Evolutionary conservation across 31 red algal species (phyloP), one percentile per base, ranked within the genome.

Genomic region (Asparagopsis taxiformis): DNA sequence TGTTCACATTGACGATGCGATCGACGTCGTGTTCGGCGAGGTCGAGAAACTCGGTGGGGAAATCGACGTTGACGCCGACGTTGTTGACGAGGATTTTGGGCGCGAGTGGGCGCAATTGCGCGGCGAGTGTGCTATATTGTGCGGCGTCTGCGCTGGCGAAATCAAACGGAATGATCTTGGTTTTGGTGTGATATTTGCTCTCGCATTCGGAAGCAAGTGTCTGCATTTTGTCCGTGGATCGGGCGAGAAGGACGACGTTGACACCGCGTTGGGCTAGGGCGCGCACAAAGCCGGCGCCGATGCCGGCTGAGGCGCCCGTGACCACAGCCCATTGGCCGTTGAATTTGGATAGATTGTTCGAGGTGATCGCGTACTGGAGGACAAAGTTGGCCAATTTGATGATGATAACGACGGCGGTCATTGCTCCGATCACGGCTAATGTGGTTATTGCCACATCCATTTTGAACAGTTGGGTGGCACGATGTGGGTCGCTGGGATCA

Each of bases 41-140:
- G 36, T 98, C 90, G 13, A 98, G 5, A 77, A 98, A 93, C n/a
- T 89, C 84, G 2, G 94, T 98, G 39, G 94, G 94, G 29, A 90
- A 77, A 39, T 74, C 67, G 3, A 98, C 71, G 50, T 93, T 98
- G 26, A 98, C 90, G 61, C 94, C 94, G 17, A 93, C 94, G 67
- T 98, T 98, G 62, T 97, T 97, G 24, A 97, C 49, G 16, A 97
- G 64, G 31, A 97, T 56, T 2, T 66, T 34, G 7, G 65, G 53
- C 8, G 31, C 15, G 26, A 69, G 39, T 3, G 30, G 28, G 1
- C 3, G 0, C 15, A 92, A 17, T 29, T 30, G 23, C 0, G 31
- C 22, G 0, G 24, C 8, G 17, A 97, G 70, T 16, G 51, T 30
- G 19, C 29, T 57, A 55, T 76, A 97, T 11, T 77, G 55, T 15